Percentiles rank a stretch among this genome's conserved stretches.
phyloP scores from a whole-genome alignment of 1,139 yeast genomes.

The Suhomyces wounanorum region DNA sequence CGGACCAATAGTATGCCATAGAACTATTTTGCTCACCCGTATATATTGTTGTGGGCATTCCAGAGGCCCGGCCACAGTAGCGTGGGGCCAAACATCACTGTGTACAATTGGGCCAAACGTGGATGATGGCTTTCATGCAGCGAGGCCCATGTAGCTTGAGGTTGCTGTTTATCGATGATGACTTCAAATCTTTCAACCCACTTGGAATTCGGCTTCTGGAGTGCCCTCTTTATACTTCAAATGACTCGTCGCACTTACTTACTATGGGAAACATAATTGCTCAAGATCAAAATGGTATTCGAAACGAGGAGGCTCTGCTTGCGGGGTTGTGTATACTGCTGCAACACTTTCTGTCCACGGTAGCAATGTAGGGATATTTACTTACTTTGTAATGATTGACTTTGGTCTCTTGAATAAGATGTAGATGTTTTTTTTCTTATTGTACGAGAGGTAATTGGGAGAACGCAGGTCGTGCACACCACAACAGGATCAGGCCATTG shows the following conservation, averaged over 20 bases:
- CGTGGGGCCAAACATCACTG: neutral
- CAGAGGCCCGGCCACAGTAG: neutral
- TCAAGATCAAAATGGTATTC: conserved; percentile 4
- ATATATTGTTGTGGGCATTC: neutral
- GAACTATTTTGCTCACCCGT: neutral
- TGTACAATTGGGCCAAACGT: neutral
- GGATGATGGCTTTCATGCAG: neutral
- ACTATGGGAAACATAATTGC: conserved; percentile 9
- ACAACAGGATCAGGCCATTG: conserved; percentile 17
- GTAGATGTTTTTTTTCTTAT: conserved; percentile 9
- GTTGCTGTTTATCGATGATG: neutral
- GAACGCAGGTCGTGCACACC: conserved; percentile 15
- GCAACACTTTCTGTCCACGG: neutral
- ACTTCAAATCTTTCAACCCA: neutral
- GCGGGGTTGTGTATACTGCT: neutral
- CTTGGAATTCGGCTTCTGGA: neutral
- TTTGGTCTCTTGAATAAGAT: neutral
- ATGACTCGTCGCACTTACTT: conserved; percentile 10
- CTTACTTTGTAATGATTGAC: conserved; percentile 5
- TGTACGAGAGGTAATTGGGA: conserved; percentile 13
- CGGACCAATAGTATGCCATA: neutral
- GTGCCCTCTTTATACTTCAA: conserved; percentile 1
- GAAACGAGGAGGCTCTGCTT: neutral
- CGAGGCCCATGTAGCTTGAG: neutral
- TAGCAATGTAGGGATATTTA: neutral